Conservation (phyloP, 495 filamentous ascomycete species). For the Aspergillus panamensis region DNA sequence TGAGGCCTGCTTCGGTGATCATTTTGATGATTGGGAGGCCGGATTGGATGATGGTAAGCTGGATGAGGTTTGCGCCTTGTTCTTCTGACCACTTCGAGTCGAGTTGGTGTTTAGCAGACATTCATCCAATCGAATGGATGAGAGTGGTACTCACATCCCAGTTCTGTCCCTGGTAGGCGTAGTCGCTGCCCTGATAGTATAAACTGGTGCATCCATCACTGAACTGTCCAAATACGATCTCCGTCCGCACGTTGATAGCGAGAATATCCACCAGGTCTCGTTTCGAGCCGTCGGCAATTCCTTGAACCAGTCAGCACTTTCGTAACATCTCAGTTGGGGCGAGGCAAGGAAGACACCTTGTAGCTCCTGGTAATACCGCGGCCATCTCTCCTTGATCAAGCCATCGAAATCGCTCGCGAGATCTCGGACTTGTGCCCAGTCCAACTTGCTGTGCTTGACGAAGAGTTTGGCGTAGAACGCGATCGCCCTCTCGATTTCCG, state of each 20-base stretch:
- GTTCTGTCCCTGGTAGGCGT: constrained; percentile 55
- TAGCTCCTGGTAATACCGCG: constrained; percentile 12
- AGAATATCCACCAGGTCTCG: constrained; percentile 55
- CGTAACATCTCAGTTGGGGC: neutral
- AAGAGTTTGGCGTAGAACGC: constrained; percentile 11
- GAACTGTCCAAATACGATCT: constrained; percentile 62
- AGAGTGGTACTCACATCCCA: constrained; percentile 55
- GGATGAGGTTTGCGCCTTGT: constrained; percentile 37
- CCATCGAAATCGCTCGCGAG: constrained; percentile 4
- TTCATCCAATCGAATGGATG: neutral
- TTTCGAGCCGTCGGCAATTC: constrained; percentile 57
- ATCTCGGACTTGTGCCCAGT: constrained; percentile 4
- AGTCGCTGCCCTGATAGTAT: constrained; percentile 45
- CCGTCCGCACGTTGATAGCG: constrained; percentile 64
- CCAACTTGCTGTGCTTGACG: constrained; percentile 6
- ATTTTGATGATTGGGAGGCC: constrained; percentile 49
- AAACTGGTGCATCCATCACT: constrained; percentile 63
- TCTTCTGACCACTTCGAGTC: constrained; percentile 39
- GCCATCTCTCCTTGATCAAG: constrained; percentile 4
- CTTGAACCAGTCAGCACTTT: constrained; percentile 18
- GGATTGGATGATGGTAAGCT: constrained; percentile 49
- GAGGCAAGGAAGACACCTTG: neutral
- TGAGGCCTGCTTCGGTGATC: constrained; percentile 59
- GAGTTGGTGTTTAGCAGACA: neutral
- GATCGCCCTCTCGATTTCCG: neutral